Conservation (phyloP, 306 rosid genomes). For the Casuarina equisetifolia region DNA sequence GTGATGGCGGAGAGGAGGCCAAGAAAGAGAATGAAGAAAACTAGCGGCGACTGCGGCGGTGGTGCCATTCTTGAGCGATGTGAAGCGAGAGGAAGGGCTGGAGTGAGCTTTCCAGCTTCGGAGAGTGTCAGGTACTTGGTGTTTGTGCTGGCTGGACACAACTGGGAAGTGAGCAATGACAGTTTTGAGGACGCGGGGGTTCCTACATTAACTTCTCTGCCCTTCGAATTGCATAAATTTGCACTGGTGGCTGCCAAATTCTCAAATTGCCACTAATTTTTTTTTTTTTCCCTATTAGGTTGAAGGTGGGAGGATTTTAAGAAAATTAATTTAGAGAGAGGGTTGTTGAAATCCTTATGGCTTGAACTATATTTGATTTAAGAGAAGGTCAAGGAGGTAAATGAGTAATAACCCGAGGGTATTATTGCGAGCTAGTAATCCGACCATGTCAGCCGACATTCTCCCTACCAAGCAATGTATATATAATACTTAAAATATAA, state of each 20-base stretch:
- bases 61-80: constrained; percentile 25
- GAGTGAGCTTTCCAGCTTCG: neutral
- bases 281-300: neutral
- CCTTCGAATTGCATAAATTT: constrained; percentile 23
- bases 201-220: neutral
- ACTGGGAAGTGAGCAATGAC: neutral
- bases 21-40: constrained; percentile 21
- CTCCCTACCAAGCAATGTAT: no score
- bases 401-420: no score
- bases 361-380: no score
- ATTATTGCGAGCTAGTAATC: no score
- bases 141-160: neutral
- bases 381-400: neutral
- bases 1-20: constrained; percentile 16
- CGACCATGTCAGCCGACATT: no score
- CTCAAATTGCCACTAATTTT: neutral
- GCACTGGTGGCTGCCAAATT: neutral
- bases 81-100: neutral
- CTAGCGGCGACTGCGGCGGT: constrained; percentile 8
- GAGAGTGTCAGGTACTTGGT: neutral
- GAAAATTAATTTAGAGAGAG: no score
- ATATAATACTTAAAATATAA: no score
- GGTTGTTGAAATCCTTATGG: no score
- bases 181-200: neutral
- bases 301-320: no score